Base-by-base conservation (phyloP, 2,329 filamentous ascomycete species). In the Diplocarpon rosae region DNA sequence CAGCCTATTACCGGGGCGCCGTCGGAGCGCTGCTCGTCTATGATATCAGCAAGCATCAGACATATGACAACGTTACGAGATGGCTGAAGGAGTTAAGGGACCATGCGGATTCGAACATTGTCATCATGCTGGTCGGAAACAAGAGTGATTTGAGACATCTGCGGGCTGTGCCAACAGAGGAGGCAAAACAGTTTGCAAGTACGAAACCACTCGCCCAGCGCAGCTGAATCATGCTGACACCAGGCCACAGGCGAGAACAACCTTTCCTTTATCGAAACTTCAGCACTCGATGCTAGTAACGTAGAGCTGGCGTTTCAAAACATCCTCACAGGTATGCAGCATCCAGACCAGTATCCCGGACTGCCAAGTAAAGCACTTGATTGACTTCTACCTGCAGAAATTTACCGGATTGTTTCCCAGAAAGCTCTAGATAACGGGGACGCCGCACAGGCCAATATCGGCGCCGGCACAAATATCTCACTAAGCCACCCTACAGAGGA, bases 111-210 rank as follows among this genome's bases (percentile, higher is more conserved):
- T 89, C 88, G 61, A 96, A 96, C 72, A 95, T 96, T 61, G 89
- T 98, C 61, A 98, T 98, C 66, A 98, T 98, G 92, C 74, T 98
- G 61, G 92, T 96, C 45, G 92, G 92, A 67, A 98, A 98, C 80
- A 98, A 98, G 84, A 96, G 89, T 68, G 92, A 98, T 94, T 84
- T 96, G 83, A 85, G 89, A 69, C 92, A 98, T 70, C 75, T 98
- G 63, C 80, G 92, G 65, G 92, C 92, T 55, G 92, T 98, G 56
- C 88, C 92, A 41, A 98, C 92, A 49, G 92, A 98, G 64, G 90
- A 96, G 69, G 92, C 90, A 59, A 98, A 96, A 71, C 76, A 86
- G 52, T 98, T 98, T 78, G 92, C 92, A 46, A 95, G 90, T 94
- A 69, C 52, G 76, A 12, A 39, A 46, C 36, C 32, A 38, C 17